A percentile compares a stretch with the other conserved stretches of the same genome.
phyloP scores from a whole-genome alignment of 2,329 filamentous ascomycete genomes.

The Coniochaeta sp. region DNA sequence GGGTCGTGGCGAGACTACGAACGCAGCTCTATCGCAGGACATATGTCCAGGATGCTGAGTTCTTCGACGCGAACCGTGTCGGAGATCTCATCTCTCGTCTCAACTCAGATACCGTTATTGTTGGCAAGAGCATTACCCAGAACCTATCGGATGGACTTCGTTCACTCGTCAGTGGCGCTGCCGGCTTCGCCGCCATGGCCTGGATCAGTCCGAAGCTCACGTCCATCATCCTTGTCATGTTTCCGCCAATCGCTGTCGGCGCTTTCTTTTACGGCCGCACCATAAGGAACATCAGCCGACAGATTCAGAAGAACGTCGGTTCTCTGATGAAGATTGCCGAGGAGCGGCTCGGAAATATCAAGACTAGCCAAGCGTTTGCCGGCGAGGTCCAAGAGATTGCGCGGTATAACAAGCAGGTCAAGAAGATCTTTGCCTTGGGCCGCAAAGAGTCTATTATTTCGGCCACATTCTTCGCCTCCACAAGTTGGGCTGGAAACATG shows the following conservation, averaged over 20 bases:
- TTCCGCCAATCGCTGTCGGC: conserved; percentile 82
- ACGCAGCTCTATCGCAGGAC: conserved; percentile 87
- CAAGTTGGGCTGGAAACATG: conserved; percentile 91
- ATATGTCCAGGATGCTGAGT: conserved; percentile 95
- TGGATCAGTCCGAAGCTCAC: conserved; percentile 90
- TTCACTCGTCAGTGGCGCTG: conserved; percentile 79
- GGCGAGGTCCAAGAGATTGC: conserved; percentile 85
- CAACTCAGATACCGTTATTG: conserved; percentile 93
- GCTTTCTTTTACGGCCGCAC: conserved; percentile 88
- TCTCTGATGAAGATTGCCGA: conserved; percentile 95
- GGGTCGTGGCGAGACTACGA: conserved; percentile 83
- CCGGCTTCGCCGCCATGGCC: conserved; percentile 90
- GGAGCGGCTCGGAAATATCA: conserved; percentile 93
- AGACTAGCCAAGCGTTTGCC: conserved; percentile 92
- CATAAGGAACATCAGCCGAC: conserved; percentile 81
- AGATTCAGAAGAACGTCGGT: conserved; percentile 90
- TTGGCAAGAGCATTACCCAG: conserved; percentile 97
- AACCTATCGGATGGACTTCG: conserved; percentile 95
- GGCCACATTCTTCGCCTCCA: conserved; percentile 81
- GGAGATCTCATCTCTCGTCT: conserved; percentile 94
- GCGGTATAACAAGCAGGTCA: conserved; percentile 87
- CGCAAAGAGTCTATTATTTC: conserved; percentile 80
- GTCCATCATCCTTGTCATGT: conserved; percentile 75
- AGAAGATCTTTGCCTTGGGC: conserved; percentile 85
- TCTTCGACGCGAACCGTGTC: conserved; percentile 96